Conservation (phyloP, 225 moss, liverwort and hornwort species). For the Marchantia polymorpha region DNA sequence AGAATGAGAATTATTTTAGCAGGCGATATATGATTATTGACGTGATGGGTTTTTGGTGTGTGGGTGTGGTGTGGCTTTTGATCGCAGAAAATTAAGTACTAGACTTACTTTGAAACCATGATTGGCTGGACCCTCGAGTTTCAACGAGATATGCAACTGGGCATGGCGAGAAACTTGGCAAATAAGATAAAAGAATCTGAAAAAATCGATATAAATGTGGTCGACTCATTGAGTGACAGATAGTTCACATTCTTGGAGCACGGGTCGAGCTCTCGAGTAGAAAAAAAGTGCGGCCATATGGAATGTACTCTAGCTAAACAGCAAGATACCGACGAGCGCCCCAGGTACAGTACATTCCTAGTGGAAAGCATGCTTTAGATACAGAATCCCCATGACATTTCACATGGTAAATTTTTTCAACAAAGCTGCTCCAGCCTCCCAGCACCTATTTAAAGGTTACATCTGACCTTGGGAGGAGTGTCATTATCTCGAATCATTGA, state of each 20-base stretch:
- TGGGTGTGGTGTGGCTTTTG: neutral
- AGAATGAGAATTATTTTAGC: neutral
- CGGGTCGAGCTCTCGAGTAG: neutral
- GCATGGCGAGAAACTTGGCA: constrained; percentile 7
- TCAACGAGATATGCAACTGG: neutral
- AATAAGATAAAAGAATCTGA: neutral
- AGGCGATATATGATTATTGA: neutral
- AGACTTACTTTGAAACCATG: neutral
- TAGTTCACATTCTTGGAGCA: constrained; percentile 15
- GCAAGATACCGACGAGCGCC: neutral
- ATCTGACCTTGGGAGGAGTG: constrained; percentile 16
- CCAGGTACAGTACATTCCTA: constrained; percentile 22
- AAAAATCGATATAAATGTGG: neutral
- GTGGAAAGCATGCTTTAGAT: neutral
- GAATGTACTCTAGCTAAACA: constrained; percentile 6
- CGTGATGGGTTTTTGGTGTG: neutral
- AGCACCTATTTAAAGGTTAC: neutral
- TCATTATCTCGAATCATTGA: constrained; percentile 6
- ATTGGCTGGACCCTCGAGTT: neutral
- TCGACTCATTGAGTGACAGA: neutral
- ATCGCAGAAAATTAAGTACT: constrained; percentile 5
- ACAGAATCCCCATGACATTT: neutral
- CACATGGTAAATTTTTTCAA: neutral
- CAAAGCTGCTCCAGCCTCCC: constrained; percentile 22
- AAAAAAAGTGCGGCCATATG: neutral